Evolutionary conservation across 352 stramenopile genomes (phyloP).

Genomic region (Pythium insidiosum): DNA sequence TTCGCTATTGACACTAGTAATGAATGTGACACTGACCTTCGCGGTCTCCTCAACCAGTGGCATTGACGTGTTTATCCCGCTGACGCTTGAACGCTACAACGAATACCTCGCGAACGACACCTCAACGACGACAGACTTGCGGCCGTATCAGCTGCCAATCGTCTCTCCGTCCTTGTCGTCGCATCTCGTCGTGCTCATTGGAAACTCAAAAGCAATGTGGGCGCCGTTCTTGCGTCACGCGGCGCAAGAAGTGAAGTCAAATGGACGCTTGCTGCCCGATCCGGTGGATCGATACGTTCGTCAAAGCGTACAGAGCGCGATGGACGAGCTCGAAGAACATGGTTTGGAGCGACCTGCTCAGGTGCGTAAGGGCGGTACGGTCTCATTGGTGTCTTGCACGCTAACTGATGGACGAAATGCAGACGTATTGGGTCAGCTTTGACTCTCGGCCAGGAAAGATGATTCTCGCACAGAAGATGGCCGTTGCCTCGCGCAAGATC

Average conservation of each 20-base stretch:
- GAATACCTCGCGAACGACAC: slow-evolving; percentile 19
- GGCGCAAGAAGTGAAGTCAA: slow-evolving; percentile 8
- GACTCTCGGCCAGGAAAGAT: no score
- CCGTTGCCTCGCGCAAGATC: slow-evolving; percentile 31
- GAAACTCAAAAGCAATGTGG: slow-evolving; percentile 58
- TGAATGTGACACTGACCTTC: not conserved
- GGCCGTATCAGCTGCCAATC: slow-evolving; percentile 36
- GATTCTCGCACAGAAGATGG: slow-evolving; percentile 70
- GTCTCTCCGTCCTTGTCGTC: slow-evolving; percentile 5
- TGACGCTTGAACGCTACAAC: slow-evolving; percentile 65
- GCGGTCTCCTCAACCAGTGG: slow-evolving; percentile 20
- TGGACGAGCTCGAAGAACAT: slow-evolving; percentile 17
- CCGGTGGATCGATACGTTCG: slow-evolving; percentile 55
- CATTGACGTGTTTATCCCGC: slow-evolving; percentile 57
- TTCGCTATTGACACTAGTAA: no score
- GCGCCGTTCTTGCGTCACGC: slow-evolving; percentile 35
- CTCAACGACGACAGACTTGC: slow-evolving; percentile 26
- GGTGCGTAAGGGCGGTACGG: no score
- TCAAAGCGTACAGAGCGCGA: slow-evolving; percentile 20
- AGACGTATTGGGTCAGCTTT: no score
- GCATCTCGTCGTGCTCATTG: slow-evolving; percentile 58
- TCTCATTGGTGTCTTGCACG: no score
- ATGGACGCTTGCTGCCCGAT: slow-evolving; percentile 28
- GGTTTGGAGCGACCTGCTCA: slow-evolving; percentile 18
- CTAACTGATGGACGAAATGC: no score